Percentiles rank a stretch among this genome's conserved stretches.
Conservation (phyloP, 345 rosid species). For the Populus davidiana region DNA sequence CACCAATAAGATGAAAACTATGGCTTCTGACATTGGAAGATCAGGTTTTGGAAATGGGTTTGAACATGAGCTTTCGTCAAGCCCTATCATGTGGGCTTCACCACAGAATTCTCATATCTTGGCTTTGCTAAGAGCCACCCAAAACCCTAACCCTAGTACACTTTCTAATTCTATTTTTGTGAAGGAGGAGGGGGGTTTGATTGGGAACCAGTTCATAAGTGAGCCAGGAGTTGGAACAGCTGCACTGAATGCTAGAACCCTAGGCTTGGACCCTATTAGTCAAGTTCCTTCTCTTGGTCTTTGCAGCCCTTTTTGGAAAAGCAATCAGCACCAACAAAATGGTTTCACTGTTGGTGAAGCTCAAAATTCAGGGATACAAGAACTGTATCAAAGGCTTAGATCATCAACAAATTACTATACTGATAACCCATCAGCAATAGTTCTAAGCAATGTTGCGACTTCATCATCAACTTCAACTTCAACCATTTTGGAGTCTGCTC, state of each 20-base stretch:
- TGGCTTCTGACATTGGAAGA: conserved; percentile 49
- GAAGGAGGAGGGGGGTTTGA: conserved; percentile 44
- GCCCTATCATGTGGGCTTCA: conserved; percentile 47
- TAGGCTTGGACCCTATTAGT: conserved; percentile 36
- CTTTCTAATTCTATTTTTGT: conserved; percentile 20
- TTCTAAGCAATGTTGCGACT: conserved; percentile 37
- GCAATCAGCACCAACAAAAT: conserved; percentile 37
- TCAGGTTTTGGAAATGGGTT: conserved; percentile 40
- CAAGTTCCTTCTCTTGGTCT: conserved; percentile 43
- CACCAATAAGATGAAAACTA: conserved; percentile 35
- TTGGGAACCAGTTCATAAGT: conserved; percentile 35
- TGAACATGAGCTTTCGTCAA: conserved; percentile 42
- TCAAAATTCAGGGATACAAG: conserved; percentile 54
- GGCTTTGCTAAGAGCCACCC: conserved; percentile 45
- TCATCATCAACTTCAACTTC: conserved; percentile 35
- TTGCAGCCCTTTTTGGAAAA: conserved; percentile 47
- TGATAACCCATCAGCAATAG: conserved; percentile 24
- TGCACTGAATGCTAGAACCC: conserved; percentile 29
- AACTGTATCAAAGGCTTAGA: conserved; percentile 58
- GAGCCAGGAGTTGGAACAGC: conserved; percentile 32
- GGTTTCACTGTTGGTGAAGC: conserved; percentile 30
- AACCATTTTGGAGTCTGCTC: conserved; percentile 46
- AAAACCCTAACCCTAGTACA: conserved; percentile 43
- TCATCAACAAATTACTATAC: conserved; percentile 28
- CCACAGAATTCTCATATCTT: conserved; percentile 51